phyloP scores from a whole-genome alignment of 2,329 filamentous ascomycete species.

The Chaetomium globosum region DNA sequence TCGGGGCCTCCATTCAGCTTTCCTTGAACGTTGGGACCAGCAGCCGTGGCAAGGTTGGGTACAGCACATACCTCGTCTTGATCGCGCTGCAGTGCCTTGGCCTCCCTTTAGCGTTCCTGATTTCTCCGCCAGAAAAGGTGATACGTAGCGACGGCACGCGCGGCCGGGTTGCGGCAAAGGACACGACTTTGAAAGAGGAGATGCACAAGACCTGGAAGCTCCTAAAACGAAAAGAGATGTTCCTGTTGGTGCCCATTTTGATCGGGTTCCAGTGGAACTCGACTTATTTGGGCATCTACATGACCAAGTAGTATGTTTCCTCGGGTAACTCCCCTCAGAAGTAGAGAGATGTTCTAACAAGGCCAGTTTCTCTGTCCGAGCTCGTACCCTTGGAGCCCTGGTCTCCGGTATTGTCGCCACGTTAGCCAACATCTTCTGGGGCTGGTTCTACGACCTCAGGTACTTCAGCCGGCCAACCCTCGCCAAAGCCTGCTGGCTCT shows the following conservation, averaged over 20 bases:
- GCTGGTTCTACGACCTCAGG: conserved; percentile 53
- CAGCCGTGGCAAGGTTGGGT: conserved; percentile 50
- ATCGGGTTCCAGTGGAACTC: conserved; percentile 55
- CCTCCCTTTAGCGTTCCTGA: conserved; percentile 48
- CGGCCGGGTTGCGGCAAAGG: conserved; percentile 41
- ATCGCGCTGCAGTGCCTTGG: conserved; percentile 52
- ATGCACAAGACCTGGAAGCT: conserved; percentile 45
- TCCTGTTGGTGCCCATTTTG: conserved; percentile 53
- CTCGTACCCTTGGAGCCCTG: conserved; percentile 50
- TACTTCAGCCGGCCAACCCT: conserved; percentile 46
- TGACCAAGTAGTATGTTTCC: conserved; percentile 47
- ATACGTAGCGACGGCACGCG: conserved; percentile 45
- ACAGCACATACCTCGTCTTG: conserved; percentile 47
- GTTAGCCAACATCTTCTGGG: conserved; percentile 52
- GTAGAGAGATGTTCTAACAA: neutral
- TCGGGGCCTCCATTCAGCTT: conserved; percentile 55
- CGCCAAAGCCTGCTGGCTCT: conserved; percentile 48
- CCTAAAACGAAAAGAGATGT: conserved; percentile 49
- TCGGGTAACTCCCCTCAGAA: neutral
- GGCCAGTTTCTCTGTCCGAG: conserved; percentile 50
- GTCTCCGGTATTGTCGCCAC: conserved; percentile 51
- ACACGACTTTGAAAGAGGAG: conserved; percentile 45
- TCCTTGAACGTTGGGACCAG: conserved; percentile 51
- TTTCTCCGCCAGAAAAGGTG: conserved; percentile 52
- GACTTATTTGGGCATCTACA: conserved; percentile 56